Percentiles rank a stretch among this genome's conserved stretches.
Evolutionary conservation across 495 filamentous ascomycete species (phyloP).

Genomic region (Podospora appendiculata): DNA sequence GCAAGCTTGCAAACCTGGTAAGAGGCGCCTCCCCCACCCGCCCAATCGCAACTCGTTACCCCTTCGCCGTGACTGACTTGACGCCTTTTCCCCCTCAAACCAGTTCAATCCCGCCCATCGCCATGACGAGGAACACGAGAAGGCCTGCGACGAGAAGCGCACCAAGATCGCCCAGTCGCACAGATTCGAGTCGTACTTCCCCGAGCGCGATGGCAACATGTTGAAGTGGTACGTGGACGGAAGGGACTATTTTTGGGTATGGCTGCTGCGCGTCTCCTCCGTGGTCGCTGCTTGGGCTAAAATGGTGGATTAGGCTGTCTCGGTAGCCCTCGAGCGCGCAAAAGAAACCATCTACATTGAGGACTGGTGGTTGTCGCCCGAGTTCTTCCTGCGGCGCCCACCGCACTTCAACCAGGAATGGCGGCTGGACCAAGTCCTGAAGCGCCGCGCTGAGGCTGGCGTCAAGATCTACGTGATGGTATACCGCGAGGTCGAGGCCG

Average conservation of each 20-base stretch:
- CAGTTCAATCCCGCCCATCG: conserved; percentile 82
- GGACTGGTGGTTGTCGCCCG: conserved; percentile 96
- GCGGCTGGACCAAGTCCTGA: conserved; percentile 79
- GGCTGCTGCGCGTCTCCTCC: not conserved
- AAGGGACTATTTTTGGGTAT: conserved; percentile 80
- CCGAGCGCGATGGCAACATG: conserved; percentile 72
- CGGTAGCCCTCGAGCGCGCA: conserved; percentile 74
- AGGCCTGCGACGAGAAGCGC: conserved; percentile 73
- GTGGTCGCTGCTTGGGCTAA: no score
- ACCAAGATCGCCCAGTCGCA: conserved; percentile 63
- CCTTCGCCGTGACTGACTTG: conserved; percentile 2
- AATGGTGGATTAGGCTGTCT: conserved; percentile 51
- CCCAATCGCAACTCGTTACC: not conserved
- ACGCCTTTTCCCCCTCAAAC: no score
- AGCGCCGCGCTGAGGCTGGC: conserved; percentile 79
- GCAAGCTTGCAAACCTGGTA: conserved; percentile 49
- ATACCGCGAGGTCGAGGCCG: conserved; percentile 81
- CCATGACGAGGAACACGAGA: conserved; percentile 90
- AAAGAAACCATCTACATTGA: conserved; percentile 91
- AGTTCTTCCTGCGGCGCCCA: conserved; percentile 82
- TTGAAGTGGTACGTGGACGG: conserved; percentile 98
- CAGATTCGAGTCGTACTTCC: conserved; percentile 82
- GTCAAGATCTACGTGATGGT: conserved; percentile 94
- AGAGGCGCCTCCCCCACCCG: no score
- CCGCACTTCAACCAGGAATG: conserved; percentile 76